Conservation (phyloP, 805 yeast genomes). For the Kuraishia borneana region DNA sequence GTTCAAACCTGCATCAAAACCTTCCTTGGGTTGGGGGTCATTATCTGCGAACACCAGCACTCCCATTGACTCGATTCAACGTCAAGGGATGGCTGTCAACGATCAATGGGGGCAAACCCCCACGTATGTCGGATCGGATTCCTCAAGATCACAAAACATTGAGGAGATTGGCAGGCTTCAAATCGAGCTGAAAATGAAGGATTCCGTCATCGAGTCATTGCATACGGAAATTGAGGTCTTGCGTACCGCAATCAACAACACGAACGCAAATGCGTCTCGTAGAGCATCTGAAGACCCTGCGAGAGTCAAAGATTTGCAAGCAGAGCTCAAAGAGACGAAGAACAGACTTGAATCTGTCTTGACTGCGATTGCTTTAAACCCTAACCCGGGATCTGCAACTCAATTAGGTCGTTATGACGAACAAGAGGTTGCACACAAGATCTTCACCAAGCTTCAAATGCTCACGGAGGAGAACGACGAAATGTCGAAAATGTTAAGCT, state of each 20-base stretch:
- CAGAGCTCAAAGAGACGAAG: conserved; percentile 53
- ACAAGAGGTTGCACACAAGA: conserved; percentile 65
- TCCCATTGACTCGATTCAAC: not conserved
- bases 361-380: conserved; percentile 43
- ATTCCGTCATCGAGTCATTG: conserved; percentile 33
- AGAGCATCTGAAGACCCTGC: conserved; percentile 10
- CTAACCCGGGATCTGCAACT: conserved; percentile 18
- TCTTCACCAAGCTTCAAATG: conserved; percentile 47
- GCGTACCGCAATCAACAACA: not conserved
- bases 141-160: not conserved
- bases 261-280: conserved; percentile 22
- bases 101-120: conserved; percentile 1
- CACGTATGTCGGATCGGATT: not conserved
- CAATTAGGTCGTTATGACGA: conserved; percentile 58
- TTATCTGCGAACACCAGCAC: not conserved
- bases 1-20: not conserved
- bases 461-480: conserved; percentile 61
- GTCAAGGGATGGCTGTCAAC: not conserved
- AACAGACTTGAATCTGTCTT: conserved; percentile 49
- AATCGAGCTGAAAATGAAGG: conserved; percentile 43
- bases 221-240: conserved; percentile 35
- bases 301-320: conserved; percentile 15
- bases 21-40: not conserved
- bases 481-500: conserved; percentile 59
- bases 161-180: conserved; percentile 26